Evolutionary conservation across 768 basidiomycete genomes (phyloP), one percentile per base, ranked within the genome.

Genomic region (Crucibulum laeve): DNA sequence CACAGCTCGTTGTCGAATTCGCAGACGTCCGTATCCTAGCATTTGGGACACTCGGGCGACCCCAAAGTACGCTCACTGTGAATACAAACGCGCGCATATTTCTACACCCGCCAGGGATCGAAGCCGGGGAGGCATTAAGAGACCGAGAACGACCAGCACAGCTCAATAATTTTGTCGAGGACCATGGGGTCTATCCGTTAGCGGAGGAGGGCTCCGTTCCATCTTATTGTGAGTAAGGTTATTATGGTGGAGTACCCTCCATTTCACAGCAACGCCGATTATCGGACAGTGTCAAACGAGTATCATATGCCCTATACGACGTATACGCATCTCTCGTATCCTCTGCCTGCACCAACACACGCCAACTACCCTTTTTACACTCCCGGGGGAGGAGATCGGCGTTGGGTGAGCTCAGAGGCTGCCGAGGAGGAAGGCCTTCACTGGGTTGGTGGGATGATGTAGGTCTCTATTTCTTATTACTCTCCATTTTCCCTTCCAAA

Each of bases 361-460:
- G 51, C 58, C 14, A 77, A 80, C 40, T 91, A 89, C 61, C 89
- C 88, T 10, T 80, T 82, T 53, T 79, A 76, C 54, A 87, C 88
- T 8, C 73, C 80, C 1, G 82, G 86, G 1, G 86, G 81, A 8
- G 69, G 68, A 22, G 87, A 89, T 59, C 70, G 69, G 48, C 75
- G 84, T 19, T 84, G 87, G 84, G 44, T 73, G 18, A 69, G 65
- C 18, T 63, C 65, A 8, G 74, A 71, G 17, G 73, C 69, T 42
- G 60, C 72, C 10, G 75, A 80, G 52, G 77, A 78, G 58, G 73
- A 74, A 28, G 82, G 79, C n/a, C 56, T 74, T 44, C 72, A 80
- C 37, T 89, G 87, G 87, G 78, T 87, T 7, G 87, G 87, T 22
- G 69, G 77, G 17, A 54, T 89, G 50, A 78, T 90, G 87, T 84